These are phyloP conservation scores for Podospora anserina DNA, from an alignment of 495 filamentous ascomycete genomes.

Conservation along the genomic window DNA sequence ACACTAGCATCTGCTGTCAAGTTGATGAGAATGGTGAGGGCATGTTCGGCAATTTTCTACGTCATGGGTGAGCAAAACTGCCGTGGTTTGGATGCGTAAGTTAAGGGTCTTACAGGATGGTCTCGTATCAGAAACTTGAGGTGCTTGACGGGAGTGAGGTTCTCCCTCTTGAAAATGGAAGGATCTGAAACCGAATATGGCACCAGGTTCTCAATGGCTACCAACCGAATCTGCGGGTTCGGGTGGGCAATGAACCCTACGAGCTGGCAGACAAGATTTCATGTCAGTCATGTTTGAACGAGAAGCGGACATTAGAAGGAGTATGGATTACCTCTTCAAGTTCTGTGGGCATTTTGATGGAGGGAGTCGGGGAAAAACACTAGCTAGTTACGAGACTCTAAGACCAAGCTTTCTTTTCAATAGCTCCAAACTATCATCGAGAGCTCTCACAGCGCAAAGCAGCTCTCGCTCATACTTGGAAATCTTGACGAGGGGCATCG, in stretches of 20 bases:
- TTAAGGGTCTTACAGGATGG: conserved; percentile 56
- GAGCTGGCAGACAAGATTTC: conserved; percentile 52
- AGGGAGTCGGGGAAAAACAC: neutral
- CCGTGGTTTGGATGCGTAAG: neutral
- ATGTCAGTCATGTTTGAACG: conserved; percentile 17
- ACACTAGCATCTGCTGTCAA: conserved; percentile 75
- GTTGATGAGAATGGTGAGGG: conserved; percentile 90
- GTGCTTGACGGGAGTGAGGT: conserved; percentile 77
- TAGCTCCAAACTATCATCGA: neutral
- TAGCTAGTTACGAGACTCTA: conserved; percentile 1
- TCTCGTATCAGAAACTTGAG: conserved; percentile 86
- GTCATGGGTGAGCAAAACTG: conserved; percentile 3
- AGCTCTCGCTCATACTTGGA: neutral
- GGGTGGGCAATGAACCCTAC: conserved; percentile 89
- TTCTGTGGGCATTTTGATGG: conserved; percentile 66
- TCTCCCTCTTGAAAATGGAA: conserved; percentile 74
- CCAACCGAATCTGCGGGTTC: conserved; percentile 71
- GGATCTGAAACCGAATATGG: conserved; percentile 77
- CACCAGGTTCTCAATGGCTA: conserved; percentile 81
- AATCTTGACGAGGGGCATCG: conserved; percentile 18
- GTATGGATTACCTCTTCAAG: conserved; percentile 65
- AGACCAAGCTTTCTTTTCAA: neutral
- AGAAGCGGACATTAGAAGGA: neutral
- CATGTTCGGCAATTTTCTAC: conserved; percentile 86
- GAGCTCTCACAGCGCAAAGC: neutral